Base-by-base conservation (phyloP, 306 rosid genomes). In the Glycine latifolia region DNA sequence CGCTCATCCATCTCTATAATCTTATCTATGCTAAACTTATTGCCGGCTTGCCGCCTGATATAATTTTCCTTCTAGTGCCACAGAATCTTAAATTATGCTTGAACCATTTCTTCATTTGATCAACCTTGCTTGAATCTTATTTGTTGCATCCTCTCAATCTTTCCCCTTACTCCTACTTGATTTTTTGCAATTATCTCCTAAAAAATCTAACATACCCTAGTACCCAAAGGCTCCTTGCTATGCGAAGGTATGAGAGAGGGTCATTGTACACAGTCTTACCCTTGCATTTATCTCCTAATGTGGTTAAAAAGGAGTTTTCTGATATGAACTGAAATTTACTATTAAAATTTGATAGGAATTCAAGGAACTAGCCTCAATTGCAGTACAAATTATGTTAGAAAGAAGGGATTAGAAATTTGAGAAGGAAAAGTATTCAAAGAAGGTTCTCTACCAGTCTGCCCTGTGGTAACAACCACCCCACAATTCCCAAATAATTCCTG, bases 181-280 rank as follows among this genome's bases (percentile, higher is more conserved):
- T 44, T 10, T 69, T 46, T 13, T 17, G 58, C 61, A 50, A 13
- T 71, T 50, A 26, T 71, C 76, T 49, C 76, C 44, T 4, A 39
- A 39, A 39, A 39, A 35, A 39, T 2, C 44, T 39, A 39, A 39
- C 44, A 4, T 39, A 39, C 6, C 7, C 44, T 7, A 39, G 44
- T 39, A 1, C 1, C 7, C 7, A 1, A 4, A 39, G 44, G 44
- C 44, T 39, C 44, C 44, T 39, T 4, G 6, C 6, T 39, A 39
- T 39, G 44, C 7, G 44, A 39, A 39, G 44, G 44, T 39, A 39
- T 39, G 44, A 4, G 44, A 4, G 44, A 39, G 7, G 44, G 44
- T 39, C 44, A 39, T 39, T 39, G 44, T 39, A 39, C 7, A 5
- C 44, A 39, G 7, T 39, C 44, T 39, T 39, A 39, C 47, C 47